Percentiles rank a stretch among this genome's conserved stretches.
Evolutionary conservation across 2,329 filamentous ascomycete genomes (phyloP).

Genomic region (Claviceps pazoutovae): DNA sequence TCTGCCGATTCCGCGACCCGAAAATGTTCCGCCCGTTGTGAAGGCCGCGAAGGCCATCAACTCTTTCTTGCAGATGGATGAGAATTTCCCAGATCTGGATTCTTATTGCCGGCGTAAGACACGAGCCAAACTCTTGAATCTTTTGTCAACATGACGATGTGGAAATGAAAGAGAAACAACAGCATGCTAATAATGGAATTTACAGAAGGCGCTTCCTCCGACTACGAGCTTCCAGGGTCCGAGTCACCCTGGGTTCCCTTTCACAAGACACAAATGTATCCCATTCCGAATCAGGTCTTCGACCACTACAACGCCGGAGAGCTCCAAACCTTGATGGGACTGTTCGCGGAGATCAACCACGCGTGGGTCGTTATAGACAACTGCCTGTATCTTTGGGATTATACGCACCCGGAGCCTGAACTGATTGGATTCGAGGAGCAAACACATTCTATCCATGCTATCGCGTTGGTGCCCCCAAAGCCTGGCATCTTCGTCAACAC

Average conservation of each 20-base stretch:
- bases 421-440: constrained; percentile 87
- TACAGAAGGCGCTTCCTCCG: constrained; percentile 74
- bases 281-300: constrained; percentile 83
- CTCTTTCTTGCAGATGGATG: constrained; percentile 59
- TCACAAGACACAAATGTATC: constrained; percentile 72
- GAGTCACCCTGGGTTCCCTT: constrained; percentile 74
- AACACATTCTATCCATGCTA: constrained; percentile 74
- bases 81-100: constrained; percentile 77
- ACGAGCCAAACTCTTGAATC: neutral
- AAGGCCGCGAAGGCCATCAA: constrained; percentile 78
- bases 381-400: constrained; percentile 94
- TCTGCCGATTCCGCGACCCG: constrained; percentile 30
- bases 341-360: constrained; percentile 89
- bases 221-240: constrained; percentile 65
- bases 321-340: constrained; percentile 81
- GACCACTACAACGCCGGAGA: constrained; percentile 82
- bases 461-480: constrained; percentile 75
- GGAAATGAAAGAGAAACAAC: neutral
- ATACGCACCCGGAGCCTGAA: constrained; percentile 81
- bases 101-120: constrained; percentile 74
- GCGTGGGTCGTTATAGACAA: constrained; percentile 96
- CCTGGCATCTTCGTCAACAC: constrained; percentile 73
- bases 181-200: constrained; percentile 12
- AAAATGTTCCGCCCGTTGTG: constrained; percentile 51
- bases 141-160: neutral